Percentiles rank a stretch among this genome's conserved stretches.
These are phyloP conservation scores for Salix viminalis DNA, from an alignment of 345 rosid species.

Conservation along the genomic window DNA sequence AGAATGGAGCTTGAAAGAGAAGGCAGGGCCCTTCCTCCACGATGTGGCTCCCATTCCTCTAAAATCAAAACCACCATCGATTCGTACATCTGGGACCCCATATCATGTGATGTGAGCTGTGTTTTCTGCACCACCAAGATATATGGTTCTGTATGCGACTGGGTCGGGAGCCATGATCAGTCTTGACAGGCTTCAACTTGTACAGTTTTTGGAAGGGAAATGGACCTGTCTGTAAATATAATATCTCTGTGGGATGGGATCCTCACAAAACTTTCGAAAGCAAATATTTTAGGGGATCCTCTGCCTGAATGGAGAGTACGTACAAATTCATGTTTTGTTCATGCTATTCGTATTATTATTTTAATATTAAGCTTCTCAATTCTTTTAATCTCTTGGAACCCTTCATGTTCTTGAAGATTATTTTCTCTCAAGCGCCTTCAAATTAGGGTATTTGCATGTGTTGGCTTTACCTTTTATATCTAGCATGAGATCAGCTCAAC, in stretches of 20 bases:
- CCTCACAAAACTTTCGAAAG: background rate
- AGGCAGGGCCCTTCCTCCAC: background rate
- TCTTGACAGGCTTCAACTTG: background rate
- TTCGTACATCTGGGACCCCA: slow-evolving; percentile 14
- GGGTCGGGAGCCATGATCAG: no score
- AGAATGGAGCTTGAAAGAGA: background rate
- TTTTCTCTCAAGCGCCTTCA: no score
- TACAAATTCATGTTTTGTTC: background rate
- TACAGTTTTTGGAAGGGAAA: background rate
- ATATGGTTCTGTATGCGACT: background rate
- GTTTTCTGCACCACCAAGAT: background rate
- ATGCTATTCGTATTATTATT: background rate
- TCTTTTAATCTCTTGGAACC: background rate
- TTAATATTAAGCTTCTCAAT: background rate
- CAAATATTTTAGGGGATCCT: background rate
- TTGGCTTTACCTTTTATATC: no score
- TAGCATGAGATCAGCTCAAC: no score
- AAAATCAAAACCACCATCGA: slow-evolving; percentile 7
- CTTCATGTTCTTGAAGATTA: background rate
- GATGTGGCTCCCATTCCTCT: background rate
- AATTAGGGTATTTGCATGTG: no score
- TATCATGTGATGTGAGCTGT: slow-evolving; percentile 12
- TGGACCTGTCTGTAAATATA: background rate
- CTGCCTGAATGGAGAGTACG: background rate
- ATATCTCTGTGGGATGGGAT: background rate